A percentile compares a stretch with the other conserved stretches of the same genome.
Evolutionary conservation across 345 rosid genomes (phyloP).

Genomic region (Clarkia xantiana): DNA sequence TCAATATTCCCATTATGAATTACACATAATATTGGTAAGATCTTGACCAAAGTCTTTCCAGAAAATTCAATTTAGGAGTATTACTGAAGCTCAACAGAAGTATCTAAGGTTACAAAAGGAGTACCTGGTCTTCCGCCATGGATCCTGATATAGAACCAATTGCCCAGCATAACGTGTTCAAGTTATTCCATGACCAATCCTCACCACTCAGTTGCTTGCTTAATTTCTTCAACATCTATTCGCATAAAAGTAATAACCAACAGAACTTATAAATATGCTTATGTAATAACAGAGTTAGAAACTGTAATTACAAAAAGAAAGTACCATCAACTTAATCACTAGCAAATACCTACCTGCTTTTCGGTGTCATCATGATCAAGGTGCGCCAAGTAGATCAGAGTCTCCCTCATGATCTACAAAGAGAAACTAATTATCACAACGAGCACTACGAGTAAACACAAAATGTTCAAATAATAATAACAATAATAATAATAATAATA

Average conservation of each 20-base stretch:
- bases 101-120: not conserved
- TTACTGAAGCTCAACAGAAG: too few species aligned
- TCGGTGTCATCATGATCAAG: slow-evolving; percentile 98
- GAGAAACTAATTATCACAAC: too few species aligned
- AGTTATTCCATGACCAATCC: slow-evolving; percentile 97
- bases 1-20: too few species aligned
- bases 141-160: slow-evolving; percentile 99
- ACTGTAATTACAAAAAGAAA: too few species aligned
- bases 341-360: slow-evolving; percentile 50
- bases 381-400: slow-evolving; percentile 82
- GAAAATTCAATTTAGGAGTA: too few species aligned
- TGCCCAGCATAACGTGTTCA: slow-evolving; percentile 98
- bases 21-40: too few species aligned
- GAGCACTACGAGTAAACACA: too few species aligned
- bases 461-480: too few species aligned
- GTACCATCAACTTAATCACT: too few species aligned
- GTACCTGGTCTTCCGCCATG: slow-evolving; percentile 98
- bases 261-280: not conserved
- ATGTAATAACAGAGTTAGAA: not conserved
- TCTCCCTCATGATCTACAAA: slow-evolving; percentile 94
- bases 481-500: too few species aligned
- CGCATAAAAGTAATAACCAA: slow-evolving; percentile 6
- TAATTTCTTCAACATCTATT: slow-evolving; percentile 90
- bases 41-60: too few species aligned
- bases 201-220: slow-evolving; percentile 90